These are phyloP conservation scores for Diaporthe sp. DNA, from an alignment of 2,329 filamentous ascomycete genomes.

Conservation along the genomic window DNA sequence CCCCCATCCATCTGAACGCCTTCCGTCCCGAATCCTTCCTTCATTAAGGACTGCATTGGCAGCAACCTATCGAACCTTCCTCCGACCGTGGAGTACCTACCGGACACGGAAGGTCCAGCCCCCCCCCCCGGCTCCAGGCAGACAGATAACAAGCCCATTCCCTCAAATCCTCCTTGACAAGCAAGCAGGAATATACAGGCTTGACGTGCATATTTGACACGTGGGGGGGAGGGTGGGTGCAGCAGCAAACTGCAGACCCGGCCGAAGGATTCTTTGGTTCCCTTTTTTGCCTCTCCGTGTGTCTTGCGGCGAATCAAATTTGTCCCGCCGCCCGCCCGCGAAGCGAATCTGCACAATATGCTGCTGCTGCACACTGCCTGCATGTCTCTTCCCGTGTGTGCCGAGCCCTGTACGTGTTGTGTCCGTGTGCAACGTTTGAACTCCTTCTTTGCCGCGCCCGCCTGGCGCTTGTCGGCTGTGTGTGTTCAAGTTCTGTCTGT, in stretches of 20 bases:
- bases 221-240: neutral
- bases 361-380: neutral
- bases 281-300: neutral
- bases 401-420: neutral
- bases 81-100: neutral
- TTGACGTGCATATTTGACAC: slow-evolving; percentile 25
- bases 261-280: neutral
- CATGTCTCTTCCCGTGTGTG: slow-evolving; percentile 7
- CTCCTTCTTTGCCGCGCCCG: neutral
- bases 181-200: neutral
- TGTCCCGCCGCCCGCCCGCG: neutral
- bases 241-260: neutral
- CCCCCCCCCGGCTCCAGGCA: slow-evolving; percentile 12
- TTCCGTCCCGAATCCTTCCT: slow-evolving; percentile 3
- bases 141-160: slow-evolving; percentile 11
- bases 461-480: slow-evolving; percentile 20
- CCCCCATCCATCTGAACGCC: neutral
- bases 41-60: neutral
- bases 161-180: neutral
- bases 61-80: neutral
- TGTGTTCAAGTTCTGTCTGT: neutral
- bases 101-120: neutral
- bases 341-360: neutral
- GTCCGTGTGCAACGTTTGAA: neutral
- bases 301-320: neutral